Base-by-base conservation (phyloP, 179 eudicot species). In the Nepenthes alata region DNA sequence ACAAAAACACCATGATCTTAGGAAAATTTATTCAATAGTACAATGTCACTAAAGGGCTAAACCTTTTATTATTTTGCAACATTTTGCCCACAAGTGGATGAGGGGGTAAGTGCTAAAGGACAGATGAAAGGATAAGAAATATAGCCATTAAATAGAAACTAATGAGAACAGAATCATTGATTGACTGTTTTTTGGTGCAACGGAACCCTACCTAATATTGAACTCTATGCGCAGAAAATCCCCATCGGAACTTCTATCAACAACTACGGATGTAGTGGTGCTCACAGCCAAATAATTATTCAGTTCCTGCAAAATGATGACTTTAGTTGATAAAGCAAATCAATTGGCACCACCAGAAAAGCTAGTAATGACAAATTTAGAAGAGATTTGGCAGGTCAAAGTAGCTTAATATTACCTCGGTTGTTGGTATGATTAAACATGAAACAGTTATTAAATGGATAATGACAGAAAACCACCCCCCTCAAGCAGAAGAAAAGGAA, bases 201-300 rank as follows among this genome's bases (percentile, higher is more conserved):
- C 54, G 25, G 35, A 25, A 53, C 25, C 5, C 56, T 72, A 87
- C 96, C 96, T 93, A 63, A 93, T 74, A 75, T 89, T 83, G 63
- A 93, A 89, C 69, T 86, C 95, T 70, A 93, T 80, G 53, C 90
- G 96, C 67, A 93, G 74, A 75, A 80, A 79, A 63, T 93, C 96
- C 54, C 84, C 95, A 79, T 89, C 89, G 57, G 88, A 74, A 75
- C 96, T 93, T 67, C 76, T 89, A 77, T 93, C 98, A 71, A 93
- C 89, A 14, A 93, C 74, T 11, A 93, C 72, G 41, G 96, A 69
- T 58, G 98, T 85, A 39, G 88, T 70, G 70, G 96, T 86, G 74
- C 76, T 89, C 76, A 86, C 76, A 16, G 77, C 69, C 83, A 93
- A 36, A 75, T 89, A 93, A 75, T 67, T 74, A 79, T 71, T 81